Evolutionary conservation across 305 asterid genomes (phyloP).

Genomic region (Solanum chacoense): DNA sequence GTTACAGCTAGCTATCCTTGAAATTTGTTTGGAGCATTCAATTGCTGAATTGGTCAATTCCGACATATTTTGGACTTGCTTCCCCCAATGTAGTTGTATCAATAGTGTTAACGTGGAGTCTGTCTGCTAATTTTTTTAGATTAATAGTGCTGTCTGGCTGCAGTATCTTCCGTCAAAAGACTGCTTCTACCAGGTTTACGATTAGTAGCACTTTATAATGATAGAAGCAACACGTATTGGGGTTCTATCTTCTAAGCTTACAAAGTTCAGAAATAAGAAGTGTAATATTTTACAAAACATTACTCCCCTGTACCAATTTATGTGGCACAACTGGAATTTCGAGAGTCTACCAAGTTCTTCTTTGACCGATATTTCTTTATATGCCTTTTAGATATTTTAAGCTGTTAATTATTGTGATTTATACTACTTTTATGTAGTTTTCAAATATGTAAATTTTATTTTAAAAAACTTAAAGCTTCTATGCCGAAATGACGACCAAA

Average conservation of each 20-base stretch:
- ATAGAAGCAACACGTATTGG: not conserved
- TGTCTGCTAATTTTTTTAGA: not conserved
- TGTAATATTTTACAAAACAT: not conserved
- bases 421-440: not conserved
- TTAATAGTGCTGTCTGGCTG: not conserved
- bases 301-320: not conserved
- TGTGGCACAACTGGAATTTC: not conserved
- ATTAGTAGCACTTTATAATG: not conserved
- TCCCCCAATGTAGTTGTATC: not conserved
- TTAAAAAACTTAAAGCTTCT: not conserved
- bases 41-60: not conserved
- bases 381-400: not conserved
- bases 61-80: not conserved
- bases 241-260: not conserved
- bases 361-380: not conserved
- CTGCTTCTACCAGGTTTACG: not conserved
- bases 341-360: not conserved
- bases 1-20: not conserved
- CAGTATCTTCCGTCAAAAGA: not conserved
- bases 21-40: not conserved
- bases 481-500: not conserved
- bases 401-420: not conserved
- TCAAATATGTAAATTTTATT: not conserved
- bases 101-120: not conserved
- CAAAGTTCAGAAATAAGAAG: not conserved